Evolutionary conservation across 2,329 filamentous ascomycete genomes (phyloP), one percentile per base, ranked within the genome.

Genomic region (Fusarium palustre): DNA sequence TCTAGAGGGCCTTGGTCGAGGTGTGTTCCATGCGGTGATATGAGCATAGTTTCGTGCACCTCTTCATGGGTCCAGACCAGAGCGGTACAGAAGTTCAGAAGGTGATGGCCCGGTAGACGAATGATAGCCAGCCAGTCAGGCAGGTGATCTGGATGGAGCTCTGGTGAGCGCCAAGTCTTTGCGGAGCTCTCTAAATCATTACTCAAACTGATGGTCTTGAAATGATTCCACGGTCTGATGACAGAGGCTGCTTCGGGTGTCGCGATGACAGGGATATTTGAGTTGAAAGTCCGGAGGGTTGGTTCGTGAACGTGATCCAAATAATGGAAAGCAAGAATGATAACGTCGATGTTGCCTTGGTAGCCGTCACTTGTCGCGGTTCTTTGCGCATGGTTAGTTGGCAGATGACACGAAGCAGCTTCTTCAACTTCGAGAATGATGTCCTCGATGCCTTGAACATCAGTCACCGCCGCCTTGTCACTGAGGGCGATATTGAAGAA

Each of bases 401-500:
- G 15, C 4, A 31, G 11, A 28, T 48, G 36, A 41, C 16, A 33
- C 7, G 31, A 46, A 7, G 68, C 62, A 11, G 61, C 54, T 10
- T 46, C 38, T 47, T 71, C 72, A 18, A 73, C 73, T 10, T 69
- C 56, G 5, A 41, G 30, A 24, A 70, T 66, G 5, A 64, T 33
- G 11, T 12, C 38, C 20, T 73, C 65, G 18, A 73, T 61, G 6
- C 50, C 61, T 20, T 54, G 36, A 1, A 33, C 39, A 9, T 54
- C 45, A 11, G 43, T 18, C 7, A 71, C 41, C 11, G 43, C 36
- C 3, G 69, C 54, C 20, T 20, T 24, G 0, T 36, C 15, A 16
- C 39, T 30, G 12, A 69, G 13, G 3, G 55, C 20, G n/a, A 76
- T 66, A 12, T 64, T 52, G 24, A 75, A 55, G 30, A 76, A 55